These are phyloP conservation scores for Persicaria maculosa DNA, from an alignment of 148 eudicot genomes.

Conservation along the genomic window DNA sequence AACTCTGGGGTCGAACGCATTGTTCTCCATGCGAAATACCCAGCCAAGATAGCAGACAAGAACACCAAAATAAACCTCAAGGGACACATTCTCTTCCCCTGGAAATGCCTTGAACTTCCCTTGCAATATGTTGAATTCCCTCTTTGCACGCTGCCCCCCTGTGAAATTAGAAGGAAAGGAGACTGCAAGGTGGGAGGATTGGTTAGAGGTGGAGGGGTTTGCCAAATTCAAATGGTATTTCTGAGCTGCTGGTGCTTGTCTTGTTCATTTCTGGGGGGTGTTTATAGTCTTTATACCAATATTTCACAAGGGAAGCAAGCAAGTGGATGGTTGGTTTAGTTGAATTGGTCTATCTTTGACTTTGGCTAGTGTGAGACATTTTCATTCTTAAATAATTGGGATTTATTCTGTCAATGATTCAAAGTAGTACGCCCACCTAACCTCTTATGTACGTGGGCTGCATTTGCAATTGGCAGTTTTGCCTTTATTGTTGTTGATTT, in stretches of 20 bases:
- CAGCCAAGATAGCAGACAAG: constrained; percentile 12
- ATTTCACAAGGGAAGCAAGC: not conserved
- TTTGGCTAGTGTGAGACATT: not conserved
- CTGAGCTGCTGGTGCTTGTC: not conserved
- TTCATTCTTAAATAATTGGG: not conserved
- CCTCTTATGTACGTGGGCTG: not conserved
- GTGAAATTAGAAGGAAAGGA: not conserved
- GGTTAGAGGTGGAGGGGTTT: not conserved
- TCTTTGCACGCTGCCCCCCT: not conserved
- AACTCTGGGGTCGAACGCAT: not conserved
- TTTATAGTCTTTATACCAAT: not conserved
- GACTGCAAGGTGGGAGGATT: not conserved
- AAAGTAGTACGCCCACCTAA: not conserved
- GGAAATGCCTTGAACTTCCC: not conserved
- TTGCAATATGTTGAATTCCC: not conserved
- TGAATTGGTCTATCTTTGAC: constrained; percentile 7
- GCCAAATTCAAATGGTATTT: too few species aligned
- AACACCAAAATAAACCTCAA: constrained; percentile 13
- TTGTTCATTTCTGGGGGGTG: not conserved
- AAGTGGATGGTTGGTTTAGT: not conserved
- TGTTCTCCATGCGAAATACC: constrained; percentile 14
- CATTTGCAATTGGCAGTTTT: not conserved
- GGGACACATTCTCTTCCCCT: constrained; percentile 10
- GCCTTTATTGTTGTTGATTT: not conserved
- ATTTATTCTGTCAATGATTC: not conserved